Percentiles rank a stretch among this genome's conserved stretches.
These are phyloP conservation scores for Rhododendron henanense DNA, from an alignment of 148 eudicot genomes.

Conservation along the genomic window DNA sequence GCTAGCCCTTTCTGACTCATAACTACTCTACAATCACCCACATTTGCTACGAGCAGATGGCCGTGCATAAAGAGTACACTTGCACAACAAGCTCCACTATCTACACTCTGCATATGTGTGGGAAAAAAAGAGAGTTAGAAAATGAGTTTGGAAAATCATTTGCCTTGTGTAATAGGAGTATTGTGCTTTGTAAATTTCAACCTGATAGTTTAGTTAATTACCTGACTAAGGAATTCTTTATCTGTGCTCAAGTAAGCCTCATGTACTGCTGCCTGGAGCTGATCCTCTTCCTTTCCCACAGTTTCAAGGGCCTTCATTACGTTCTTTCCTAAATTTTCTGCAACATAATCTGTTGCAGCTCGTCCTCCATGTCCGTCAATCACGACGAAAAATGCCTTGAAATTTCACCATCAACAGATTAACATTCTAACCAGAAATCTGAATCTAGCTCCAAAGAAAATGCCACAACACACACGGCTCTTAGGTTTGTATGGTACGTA, in stretches of 20 bases:
- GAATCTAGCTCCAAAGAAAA: too few relatives aligned
- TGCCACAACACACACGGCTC: too few relatives aligned
- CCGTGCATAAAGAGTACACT: slow-evolving; percentile 48
- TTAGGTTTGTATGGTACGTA: too few relatives aligned
- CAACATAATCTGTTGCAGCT: slow-evolving; percentile 57
- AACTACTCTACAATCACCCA: slow-evolving; percentile 69
- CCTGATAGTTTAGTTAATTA: not conserved
- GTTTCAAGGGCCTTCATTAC: slow-evolving; percentile 24
- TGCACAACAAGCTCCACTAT: slow-evolving; percentile 58
- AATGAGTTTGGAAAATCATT: not conserved
- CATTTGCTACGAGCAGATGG: slow-evolving; percentile 42
- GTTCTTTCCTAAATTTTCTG: slow-evolving; percentile 45
- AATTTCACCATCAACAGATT: not conserved
- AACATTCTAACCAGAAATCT: too few relatives aligned
- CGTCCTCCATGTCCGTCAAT: slow-evolving; percentile 74
- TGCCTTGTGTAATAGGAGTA: too few relatives aligned
- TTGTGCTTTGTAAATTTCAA: too few relatives aligned
- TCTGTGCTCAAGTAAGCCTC: slow-evolving; percentile 49
- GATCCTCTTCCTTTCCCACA: slow-evolving; percentile 7
- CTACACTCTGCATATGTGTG: slow-evolving; percentile 20
- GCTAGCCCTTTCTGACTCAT: slow-evolving; percentile 48
- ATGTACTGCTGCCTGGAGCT: slow-evolving; percentile 36
- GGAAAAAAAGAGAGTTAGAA: not conserved
- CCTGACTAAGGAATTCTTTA: slow-evolving; percentile 47
- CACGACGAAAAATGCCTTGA: slow-evolving; percentile 61